Evolutionary conservation across 192 early-diverging fungal genomes (phyloP).

Genomic region (Backusella mclennaniae): DNA sequence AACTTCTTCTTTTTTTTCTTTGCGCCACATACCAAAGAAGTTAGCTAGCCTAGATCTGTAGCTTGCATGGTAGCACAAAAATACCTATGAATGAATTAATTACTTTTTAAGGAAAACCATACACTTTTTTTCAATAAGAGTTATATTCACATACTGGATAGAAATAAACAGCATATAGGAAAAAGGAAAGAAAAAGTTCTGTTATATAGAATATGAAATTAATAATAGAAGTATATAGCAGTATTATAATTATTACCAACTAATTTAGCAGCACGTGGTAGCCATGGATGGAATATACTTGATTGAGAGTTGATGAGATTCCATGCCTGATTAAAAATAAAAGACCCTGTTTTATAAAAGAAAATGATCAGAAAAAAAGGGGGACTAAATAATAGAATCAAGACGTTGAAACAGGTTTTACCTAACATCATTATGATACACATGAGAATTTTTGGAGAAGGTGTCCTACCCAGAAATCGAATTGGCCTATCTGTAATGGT

Average conservation of each 20-base stretch:
- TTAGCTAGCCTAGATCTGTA: constrained; percentile 27
- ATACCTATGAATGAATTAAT: constrained; percentile 16
- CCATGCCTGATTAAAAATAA: constrained; percentile 39
- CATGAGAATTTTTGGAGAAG: constrained; percentile 28
- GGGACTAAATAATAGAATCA: not conserved
- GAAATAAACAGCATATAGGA: constrained; percentile 36
- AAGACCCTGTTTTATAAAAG: constrained; percentile 22
- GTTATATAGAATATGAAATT: not conserved
- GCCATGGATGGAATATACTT: constrained; percentile 29
- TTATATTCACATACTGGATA: constrained; percentile 30
- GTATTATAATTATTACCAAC: constrained; percentile 20
- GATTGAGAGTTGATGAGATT: constrained; percentile 30
- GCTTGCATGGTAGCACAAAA: constrained; percentile 41
- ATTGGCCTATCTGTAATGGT: constrained; percentile 24
- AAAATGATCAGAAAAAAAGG: not conserved
- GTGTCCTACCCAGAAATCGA: constrained; percentile 32
- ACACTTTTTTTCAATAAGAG: not conserved
- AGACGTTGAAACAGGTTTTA: constrained; percentile 1
- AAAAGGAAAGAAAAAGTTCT: constrained; percentile 38
- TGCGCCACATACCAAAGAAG: constrained; percentile 21
- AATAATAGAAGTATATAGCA: not conserved
- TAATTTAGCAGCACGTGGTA: constrained; percentile 30
- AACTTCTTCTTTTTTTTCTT: not conserved
- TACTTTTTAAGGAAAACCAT: not conserved
- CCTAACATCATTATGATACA: constrained; percentile 38